phyloP scores from a whole-genome alignment of 1,284 basidiomycete genomes.

The Heterobasidion parviporum region DNA sequence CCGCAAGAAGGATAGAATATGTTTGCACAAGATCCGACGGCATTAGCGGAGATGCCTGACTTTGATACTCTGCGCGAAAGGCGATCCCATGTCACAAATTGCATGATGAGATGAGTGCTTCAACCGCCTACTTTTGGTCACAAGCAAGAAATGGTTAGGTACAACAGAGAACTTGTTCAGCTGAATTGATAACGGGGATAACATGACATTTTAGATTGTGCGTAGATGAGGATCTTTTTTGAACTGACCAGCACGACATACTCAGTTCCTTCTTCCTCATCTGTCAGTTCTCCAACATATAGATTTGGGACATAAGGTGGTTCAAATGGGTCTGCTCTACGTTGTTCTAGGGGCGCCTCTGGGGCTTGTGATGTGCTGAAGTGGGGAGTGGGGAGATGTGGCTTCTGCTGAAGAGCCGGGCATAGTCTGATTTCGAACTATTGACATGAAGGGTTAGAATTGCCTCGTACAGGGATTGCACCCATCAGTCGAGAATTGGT shows the following conservation, averaged over 20 bases:
- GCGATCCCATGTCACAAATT: background rate
- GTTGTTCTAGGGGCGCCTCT: constrained; percentile 20
- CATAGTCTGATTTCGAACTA: constrained; percentile 81
- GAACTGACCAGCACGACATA: constrained; percentile 69
- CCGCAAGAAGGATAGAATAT: constrained; percentile 65
- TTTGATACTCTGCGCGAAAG: constrained; percentile 39
- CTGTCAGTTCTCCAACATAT: constrained; percentile 63
- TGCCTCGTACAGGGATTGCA: background rate
- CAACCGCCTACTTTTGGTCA: constrained; percentile 57
- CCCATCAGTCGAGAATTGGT: constrained; percentile 1
- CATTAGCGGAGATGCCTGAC: constrained; percentile 71
- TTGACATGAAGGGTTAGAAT: background rate
- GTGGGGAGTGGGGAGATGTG: constrained; percentile 37
- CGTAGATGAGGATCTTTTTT: background rate
- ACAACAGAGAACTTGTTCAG: constrained; percentile 83
- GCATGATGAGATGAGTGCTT: background rate
- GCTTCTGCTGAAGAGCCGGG: constrained; percentile 74
- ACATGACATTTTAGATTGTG: background rate
- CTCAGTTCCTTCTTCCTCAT: constrained; percentile 50
- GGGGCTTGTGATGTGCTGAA: constrained; percentile 24
- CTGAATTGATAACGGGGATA: constrained; percentile 25
- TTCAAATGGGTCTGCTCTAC: constrained; percentile 60
- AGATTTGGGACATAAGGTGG: constrained; percentile 75
- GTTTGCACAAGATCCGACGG: constrained; percentile 71
- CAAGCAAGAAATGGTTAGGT: constrained; percentile 73